Evolutionary conservation across 2,329 filamentous ascomycete species (phyloP), one percentile per base, ranked within the genome.

Genomic region (Dryadomyces sulphureus): DNA sequence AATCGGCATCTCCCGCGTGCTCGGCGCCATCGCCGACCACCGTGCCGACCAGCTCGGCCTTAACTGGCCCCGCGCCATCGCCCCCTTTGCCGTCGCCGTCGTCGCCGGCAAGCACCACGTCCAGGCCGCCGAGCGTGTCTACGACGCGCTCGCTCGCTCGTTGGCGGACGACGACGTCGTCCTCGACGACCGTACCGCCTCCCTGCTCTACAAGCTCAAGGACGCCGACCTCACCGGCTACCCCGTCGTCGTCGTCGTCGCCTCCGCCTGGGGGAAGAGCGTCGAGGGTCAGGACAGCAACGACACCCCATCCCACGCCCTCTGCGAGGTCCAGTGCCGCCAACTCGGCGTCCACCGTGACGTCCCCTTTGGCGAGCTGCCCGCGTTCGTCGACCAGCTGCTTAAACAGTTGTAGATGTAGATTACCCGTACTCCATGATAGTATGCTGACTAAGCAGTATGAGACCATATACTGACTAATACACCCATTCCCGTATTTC

Each of bases 221-320:
- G 92, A 98, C 63, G 92, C 90, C 1, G 89, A 96, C 60, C 60
- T 92, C 48, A 77, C 90, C 46, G 92, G 92, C 3, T 94, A 93
- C 59, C 90, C 90, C 0, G 69, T 96, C 12, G 70, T 90, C 8
- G 69, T 95, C 12, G 71, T 95, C 2, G 61, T 96, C 27, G 90
- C 90, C 0, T 81, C 75, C 51, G 67, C 67, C 4, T 94, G 84
- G 81, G 34, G 32, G 20, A 48, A 39, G 41, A 53, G 67, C 66
- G 5, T 92, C 82, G 80, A 65, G 56, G 39, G 64, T 72, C 34
- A 64, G 7, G 40, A 7, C n/a, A n/a, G 21, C 20, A 2, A 11
- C n/a, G 16, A 7, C 16, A 17, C 4, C 14, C 30, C 24, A 4
- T 3, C 7, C 22, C 38, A 50, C 25, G 49, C 47, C 34, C 21